Conservation (phyloP, 116 monocot species). For the Phalaenopsis hybrid region DNA sequence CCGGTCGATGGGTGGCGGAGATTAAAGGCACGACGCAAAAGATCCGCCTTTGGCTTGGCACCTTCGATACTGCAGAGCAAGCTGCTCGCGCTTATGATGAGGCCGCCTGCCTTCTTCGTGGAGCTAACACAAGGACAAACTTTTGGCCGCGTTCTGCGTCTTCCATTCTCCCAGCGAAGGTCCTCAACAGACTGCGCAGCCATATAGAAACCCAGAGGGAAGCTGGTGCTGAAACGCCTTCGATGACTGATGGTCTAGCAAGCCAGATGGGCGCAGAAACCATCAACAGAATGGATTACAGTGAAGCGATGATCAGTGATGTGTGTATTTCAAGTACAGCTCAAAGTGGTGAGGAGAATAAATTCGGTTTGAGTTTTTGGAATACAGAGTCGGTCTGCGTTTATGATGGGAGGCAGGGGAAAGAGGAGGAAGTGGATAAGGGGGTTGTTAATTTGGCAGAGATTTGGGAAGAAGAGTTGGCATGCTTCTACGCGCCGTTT, state of each 20-base stretch:
- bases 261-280: background rate
- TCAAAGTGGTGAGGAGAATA: background rate
- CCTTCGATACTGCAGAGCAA: conserved; percentile 20
- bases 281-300: background rate
- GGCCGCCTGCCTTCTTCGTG: conserved; percentile 19
- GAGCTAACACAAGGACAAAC: conserved; percentile 11
- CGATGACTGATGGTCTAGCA: background rate
- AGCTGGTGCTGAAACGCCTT: background rate
- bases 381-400: background rate
- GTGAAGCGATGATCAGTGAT: background rate
- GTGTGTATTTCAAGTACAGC: background rate
- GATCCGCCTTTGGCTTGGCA: conserved; percentile 23
- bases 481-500: background rate
- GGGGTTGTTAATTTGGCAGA: background rate
- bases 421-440: background rate
- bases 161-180: background rate
- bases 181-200: background rate
- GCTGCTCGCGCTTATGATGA: conserved; percentile 23
- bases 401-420: background rate
- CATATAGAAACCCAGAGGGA: background rate
- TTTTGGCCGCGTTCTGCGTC: conserved; percentile 1
- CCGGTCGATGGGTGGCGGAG: conserved; percentile 25
- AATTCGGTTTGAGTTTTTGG: background rate
- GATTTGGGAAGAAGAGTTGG: background rate
- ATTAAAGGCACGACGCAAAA: conserved; percentile 24